Base-by-base conservation (phyloP, 176 grass and related monocot genomes). In the Miscanthus lutarioriparius region DNA sequence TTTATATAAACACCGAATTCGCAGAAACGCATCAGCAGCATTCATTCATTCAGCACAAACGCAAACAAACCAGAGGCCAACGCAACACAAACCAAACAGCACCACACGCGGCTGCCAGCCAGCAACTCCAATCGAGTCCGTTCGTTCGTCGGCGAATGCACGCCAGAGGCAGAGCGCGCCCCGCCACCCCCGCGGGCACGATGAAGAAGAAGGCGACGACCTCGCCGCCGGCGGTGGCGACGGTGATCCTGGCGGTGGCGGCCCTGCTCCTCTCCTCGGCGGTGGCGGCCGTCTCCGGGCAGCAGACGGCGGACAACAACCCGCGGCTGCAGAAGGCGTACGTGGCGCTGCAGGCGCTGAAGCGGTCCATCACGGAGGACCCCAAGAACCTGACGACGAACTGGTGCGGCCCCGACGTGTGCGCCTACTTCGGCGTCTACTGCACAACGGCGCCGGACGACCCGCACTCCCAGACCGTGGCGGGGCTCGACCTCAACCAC, bases 371-470 rank as follows among this genome's bases (percentile, higher is more conserved):
- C 76, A 97, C 87, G 36, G 76, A 83, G 22, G 94, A 97, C 87
- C 94, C 91, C 62, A 88, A 90, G 67, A 85, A 87, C 82, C 77
- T 92, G 61, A 97, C 94, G 0, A 0, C 6, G 3, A 23, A 25
- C 41, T 97, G 94, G 94, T 94, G 87, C 76, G 94, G 94, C 7
- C 91, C 94, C 2, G 91, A 97, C 61, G 94, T 97, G 64, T 97
- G 94, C 89, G 76, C 66, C 79, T 94, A 97, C 85, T 92, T 41
- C 77, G 94, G 94, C 79, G 94, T 97, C 2, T 97, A 82, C 72
- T 97, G 94, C 76, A 85, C 94, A 20, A 4, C 89, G 15, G 90
- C 94, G 7, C 87, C 58, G 0, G 91, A 92, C 66, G 75, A 86
- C 44, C 85, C 89, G 4, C 82, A 86, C 71, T 16, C 72, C 3